phyloP scores from a whole-genome alignment of 176 grass and related monocot genomes.

The Raddia guianensis region DNA sequence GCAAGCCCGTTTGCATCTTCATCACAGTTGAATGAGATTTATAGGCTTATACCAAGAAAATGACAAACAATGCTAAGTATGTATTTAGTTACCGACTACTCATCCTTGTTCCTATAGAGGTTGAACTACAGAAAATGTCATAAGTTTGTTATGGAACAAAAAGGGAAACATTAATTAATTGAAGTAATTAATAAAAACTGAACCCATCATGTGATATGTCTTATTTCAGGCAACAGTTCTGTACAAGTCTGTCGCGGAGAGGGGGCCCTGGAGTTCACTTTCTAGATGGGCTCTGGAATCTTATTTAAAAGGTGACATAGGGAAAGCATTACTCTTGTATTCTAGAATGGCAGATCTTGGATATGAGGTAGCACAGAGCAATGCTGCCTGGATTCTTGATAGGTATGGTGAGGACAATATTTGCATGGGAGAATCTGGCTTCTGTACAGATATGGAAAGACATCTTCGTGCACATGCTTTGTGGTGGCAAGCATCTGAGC shows the following conservation, averaged over 20 bases:
- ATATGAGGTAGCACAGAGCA: conserved; percentile 98
- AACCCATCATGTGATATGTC: conserved; percentile 10
- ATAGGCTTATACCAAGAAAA: neutral
- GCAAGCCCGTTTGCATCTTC: neutral
- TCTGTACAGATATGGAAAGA: conserved; percentile 89
- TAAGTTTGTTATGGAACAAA: conserved; percentile 6
- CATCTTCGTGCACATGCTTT: conserved; percentile 90
- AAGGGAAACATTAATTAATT: conserved; percentile 15
- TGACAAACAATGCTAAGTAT: neutral
- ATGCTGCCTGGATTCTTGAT: conserved; percentile 99
- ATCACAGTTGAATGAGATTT: neutral
- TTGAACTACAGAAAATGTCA: conserved; percentile 4
- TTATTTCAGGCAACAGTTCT: conserved; percentile 75
- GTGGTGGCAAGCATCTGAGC: conserved; percentile 99
- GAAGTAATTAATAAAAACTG: conserved; percentile 6
- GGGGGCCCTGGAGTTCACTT: conserved; percentile 94
- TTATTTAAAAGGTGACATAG: conserved; percentile 95
- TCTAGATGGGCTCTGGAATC: conserved; percentile 97
- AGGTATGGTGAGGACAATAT: conserved; percentile 82
- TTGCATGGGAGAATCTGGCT: conserved; percentile 94
- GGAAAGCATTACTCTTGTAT: conserved; percentile 92
- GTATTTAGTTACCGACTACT: neutral
- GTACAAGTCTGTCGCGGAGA: conserved; percentile 96
- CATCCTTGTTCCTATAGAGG: neutral
- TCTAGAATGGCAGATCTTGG: conserved; percentile 98